Percentiles rank a stretch among this genome's conserved stretches.
These are phyloP conservation scores for Phaeosphaeria sp. DNA, from an alignment of 2,329 filamentous ascomycete species.

Conservation along the genomic window DNA sequence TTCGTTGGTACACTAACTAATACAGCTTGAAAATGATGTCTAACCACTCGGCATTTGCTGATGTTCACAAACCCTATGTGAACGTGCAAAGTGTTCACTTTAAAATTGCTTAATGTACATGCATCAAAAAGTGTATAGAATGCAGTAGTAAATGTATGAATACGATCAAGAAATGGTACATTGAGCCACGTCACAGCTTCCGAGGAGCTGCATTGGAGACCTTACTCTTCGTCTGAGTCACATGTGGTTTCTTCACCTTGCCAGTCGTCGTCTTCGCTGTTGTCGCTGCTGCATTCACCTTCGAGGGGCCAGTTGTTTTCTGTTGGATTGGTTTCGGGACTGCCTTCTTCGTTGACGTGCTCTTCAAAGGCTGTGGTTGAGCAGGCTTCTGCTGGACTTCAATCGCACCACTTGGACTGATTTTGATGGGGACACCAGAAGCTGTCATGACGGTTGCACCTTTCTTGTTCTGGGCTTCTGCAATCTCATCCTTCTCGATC, in stretches of 20 bases:
- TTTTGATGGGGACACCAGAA: conserved; percentile 42
- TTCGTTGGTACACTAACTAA: too few relatives aligned
- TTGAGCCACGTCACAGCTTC: conserved; percentile 5
- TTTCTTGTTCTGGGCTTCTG: conserved; percentile 39
- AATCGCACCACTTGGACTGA: conserved; percentile 34
- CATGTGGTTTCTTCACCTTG: conserved; percentile 9
- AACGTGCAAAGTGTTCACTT: background rate
- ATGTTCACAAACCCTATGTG: background rate
- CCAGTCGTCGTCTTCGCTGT: conserved; percentile 5
- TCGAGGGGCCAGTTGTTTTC: conserved; percentile 1
- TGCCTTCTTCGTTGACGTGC: conserved; percentile 10
- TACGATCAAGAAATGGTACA: background rate
- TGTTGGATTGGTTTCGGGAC: background rate
- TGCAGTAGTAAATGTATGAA: background rate
- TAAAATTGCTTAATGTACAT: background rate
- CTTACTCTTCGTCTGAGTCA: conserved; percentile 9
- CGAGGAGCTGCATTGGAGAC: background rate
- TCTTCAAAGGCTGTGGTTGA: conserved; percentile 6
- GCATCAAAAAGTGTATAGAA: too few relatives aligned
- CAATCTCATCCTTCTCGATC: conserved; percentile 41
- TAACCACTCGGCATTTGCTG: background rate
- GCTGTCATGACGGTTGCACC: conserved; percentile 35
- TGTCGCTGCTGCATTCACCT: conserved; percentile 3
- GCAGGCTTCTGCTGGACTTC: conserved; percentile 24
- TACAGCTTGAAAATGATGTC: background rate